Evolutionary conservation across 2,329 filamentous ascomycete genomes (phyloP), one percentile per base, ranked within the genome.

Genomic region (Xenosphaeropsis pyriputrescens): DNA sequence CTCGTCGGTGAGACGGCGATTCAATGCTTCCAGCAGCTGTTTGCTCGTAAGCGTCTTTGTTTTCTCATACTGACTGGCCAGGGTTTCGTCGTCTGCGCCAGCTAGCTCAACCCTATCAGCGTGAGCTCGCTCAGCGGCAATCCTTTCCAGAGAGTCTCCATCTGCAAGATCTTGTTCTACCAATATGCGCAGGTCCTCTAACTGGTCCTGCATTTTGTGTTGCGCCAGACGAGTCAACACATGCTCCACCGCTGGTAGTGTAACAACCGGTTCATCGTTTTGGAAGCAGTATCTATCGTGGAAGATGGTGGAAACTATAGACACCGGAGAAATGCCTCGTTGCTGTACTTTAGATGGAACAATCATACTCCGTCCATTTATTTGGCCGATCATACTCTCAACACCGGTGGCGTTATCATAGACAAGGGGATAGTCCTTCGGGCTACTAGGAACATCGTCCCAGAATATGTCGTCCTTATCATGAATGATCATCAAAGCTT

Each of bases 401-500:
- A 38, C 18, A 5, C 34, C 41, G 13, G 38, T 41, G 18, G 38
- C 34, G 14, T 32, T 31, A 16, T 40, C 43, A 26, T 45, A 45
- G 32, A 30, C 29, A 6, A 26, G 14, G 15, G 33, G 12, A 18
- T 41, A 41, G 13, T 33, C 29, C 5, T 11, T 16, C 8, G 40
- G 40, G 8, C 35, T 30, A 12, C 19, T 18, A 6, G 37, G 40
- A 4, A 41, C 31, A n/a, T 36, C 40, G 4, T 19, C 17, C 29
- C 35, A 35, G 32, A 41, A 41, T n/a, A 46, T 38, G 11, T 29
- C 29, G 14, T 40, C 29, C 9, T 32, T 26, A 13, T 32, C 31
- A 17, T 47, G 41, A n/a, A 46, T 46, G 13, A 42, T 12, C 18
- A 46, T 38, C 4, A 46, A 18, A n/a, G 39, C 38, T 18, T 47